Evolutionary conservation across 2,329 filamentous ascomycete species (phyloP).

Genomic region (Fusarium dlaminii): DNA sequence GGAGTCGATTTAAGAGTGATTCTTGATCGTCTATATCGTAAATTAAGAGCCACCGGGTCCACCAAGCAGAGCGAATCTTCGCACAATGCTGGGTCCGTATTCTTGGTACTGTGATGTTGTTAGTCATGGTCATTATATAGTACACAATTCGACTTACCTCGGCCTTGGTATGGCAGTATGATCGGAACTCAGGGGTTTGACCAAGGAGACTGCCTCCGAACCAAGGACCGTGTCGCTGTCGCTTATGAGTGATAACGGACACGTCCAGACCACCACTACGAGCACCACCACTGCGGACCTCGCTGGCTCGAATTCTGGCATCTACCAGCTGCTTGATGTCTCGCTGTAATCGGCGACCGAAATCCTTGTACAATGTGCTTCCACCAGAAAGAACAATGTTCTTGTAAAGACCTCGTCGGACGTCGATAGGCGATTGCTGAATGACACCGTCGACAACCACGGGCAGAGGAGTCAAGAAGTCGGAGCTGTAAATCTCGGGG

Average conservation of each 20-base stretch:
- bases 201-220: conserved; percentile 96
- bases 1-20: conserved; percentile 11
- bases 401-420: conserved; percentile 97
- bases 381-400: conserved; percentile 98
- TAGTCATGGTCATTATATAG: not conserved
- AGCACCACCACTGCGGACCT: conserved; percentile 89
- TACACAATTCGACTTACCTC: conserved; percentile 58
- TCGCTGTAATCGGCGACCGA: conserved; percentile 92
- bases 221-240: conserved; percentile 97
- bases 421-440: conserved; percentile 96
- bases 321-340: conserved; percentile 98
- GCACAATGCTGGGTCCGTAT: conserved; percentile 93
- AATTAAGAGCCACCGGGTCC: conserved; percentile 83
- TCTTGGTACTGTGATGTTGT: conserved; percentile 78
- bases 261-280: conserved; percentile 95
- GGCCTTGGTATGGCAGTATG: conserved; percentile 96
- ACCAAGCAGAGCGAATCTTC: conserved; percentile 91
- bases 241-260: conserved; percentile 96
- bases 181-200: conserved; percentile 97
- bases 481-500: conserved; percentile 98
- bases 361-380: conserved; percentile 98
- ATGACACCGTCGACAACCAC: conserved; percentile 96
- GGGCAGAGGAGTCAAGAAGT: conserved; percentile 95
- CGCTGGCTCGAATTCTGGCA: conserved; percentile 89
- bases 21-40: conserved; percentile 28